These are phyloP conservation scores for Gremmenia infestans DNA, from an alignment of 2,329 filamentous ascomycete genomes.

Conservation along the genomic window DNA sequence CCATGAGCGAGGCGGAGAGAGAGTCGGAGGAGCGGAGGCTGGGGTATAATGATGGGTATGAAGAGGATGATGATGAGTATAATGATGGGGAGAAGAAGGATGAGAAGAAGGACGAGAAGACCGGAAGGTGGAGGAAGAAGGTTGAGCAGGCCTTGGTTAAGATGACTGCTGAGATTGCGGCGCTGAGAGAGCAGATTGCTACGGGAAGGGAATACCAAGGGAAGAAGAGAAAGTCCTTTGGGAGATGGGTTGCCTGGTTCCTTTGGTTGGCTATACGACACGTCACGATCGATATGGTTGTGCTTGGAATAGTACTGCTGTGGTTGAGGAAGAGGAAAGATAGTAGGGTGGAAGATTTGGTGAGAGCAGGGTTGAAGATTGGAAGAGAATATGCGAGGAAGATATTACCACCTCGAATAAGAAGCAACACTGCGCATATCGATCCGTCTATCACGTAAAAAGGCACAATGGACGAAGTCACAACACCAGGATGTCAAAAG, in stretches of 20 bases:
- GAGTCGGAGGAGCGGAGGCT: constrained; percentile 42
- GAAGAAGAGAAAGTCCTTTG: constrained; percentile 57
- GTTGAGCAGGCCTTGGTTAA: constrained; percentile 84
- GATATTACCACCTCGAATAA: constrained; percentile 46
- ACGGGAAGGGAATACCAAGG: constrained; percentile 66
- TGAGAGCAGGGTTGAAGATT: constrained; percentile 57
- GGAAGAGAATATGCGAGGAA: constrained; percentile 55
- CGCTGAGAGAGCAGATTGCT: constrained; percentile 84
- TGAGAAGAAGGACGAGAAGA: constrained; percentile 38
- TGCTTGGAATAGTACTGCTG: constrained; percentile 60
- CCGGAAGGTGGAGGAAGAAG: constrained; percentile 68
- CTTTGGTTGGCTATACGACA: constrained; percentile 69
- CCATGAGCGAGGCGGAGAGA: constrained; percentile 68
- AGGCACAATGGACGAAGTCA: not conserved
- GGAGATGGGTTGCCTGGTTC: constrained; percentile 67
- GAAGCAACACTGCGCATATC: not conserved
- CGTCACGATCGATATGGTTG: constrained; percentile 62
- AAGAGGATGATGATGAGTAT: constrained; percentile 37
- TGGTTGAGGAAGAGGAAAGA: constrained; percentile 72
- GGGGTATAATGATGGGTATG: constrained; percentile 37
- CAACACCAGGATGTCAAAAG: not conserved
- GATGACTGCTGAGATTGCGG: constrained; percentile 88
- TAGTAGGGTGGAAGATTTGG: constrained; percentile 65
- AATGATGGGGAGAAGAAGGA: constrained; percentile 36
- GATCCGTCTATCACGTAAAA: not conserved